A percentile compares a stretch with the other conserved stretches of the same genome.
These are phyloP conservation scores for Colletotrichum karsti DNA, from an alignment of 2,329 filamentous ascomycete genomes.

Conservation along the genomic window DNA sequence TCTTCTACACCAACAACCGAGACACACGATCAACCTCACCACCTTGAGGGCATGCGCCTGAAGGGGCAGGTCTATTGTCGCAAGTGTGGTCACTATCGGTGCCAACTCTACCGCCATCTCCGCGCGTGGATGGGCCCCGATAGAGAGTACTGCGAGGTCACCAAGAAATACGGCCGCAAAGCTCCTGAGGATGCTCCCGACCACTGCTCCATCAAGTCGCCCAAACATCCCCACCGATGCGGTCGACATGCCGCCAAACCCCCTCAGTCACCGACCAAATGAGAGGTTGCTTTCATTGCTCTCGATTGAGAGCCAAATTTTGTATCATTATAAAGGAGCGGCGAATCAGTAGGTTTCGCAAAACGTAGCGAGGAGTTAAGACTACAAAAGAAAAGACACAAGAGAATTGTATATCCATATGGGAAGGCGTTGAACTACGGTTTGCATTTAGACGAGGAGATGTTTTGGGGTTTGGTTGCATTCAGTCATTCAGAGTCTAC, in stretches of 20 bases:
- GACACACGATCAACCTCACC: constrained; percentile 23
- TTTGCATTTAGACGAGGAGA: background rate
- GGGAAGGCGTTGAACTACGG: background rate
- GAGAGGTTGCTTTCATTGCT: background rate
- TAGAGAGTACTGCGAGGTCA: constrained; percentile 69
- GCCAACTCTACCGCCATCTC: constrained; percentile 71
- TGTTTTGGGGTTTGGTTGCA: background rate
- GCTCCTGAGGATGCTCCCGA: constrained; percentile 55
- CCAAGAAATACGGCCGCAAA: constrained; percentile 61
- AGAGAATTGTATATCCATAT: background rate
- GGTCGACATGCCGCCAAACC: constrained; percentile 58
- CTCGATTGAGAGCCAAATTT: background rate
- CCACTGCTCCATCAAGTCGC: constrained; percentile 68
- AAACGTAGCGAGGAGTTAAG: background rate
- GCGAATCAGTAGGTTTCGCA: background rate
- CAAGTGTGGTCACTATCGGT: constrained; percentile 68
- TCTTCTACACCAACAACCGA: constrained; percentile 11
- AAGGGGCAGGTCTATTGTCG: constrained; percentile 69
- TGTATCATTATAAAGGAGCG: background rate
- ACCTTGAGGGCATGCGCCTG: constrained; percentile 58
- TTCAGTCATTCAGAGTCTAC: background rate
- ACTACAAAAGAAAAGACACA: background rate
- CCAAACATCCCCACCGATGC: constrained; percentile 65
- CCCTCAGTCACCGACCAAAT: background rate
- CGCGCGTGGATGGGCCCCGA: constrained; percentile 65